Evolutionary conservation across 345 rosid genomes (phyloP).

Genomic region (Kandelia obovata): DNA sequence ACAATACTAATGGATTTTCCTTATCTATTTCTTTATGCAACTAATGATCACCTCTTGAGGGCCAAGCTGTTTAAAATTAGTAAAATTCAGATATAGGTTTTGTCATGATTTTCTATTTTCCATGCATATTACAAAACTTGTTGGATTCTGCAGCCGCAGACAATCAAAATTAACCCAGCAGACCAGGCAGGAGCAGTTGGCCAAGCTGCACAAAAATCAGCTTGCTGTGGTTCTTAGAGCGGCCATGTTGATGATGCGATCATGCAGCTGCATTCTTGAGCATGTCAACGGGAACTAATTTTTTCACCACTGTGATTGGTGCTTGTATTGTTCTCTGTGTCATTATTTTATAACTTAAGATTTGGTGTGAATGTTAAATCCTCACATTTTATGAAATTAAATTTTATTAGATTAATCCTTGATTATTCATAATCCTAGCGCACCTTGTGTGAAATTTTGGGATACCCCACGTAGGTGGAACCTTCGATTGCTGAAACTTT

Average conservation of each 20-base stretch:
- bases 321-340: conserved; percentile 36
- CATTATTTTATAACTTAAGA: conserved; percentile 31
- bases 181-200: conserved; percentile 36
- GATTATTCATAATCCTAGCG: background rate
- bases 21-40: too few relatives aligned
- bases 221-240: conserved; percentile 55
- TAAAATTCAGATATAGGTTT: background rate
- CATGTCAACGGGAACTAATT: conserved; percentile 35
- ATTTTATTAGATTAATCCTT: conserved; percentile 24
- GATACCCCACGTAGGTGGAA: too few relatives aligned
- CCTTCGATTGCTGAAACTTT: too few relatives aligned
- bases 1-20: too few relatives aligned
- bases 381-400: conserved; percentile 26
- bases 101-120: background rate
- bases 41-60: too few relatives aligned
- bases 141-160: conserved; percentile 43
- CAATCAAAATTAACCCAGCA: conserved; percentile 50
- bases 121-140: background rate
- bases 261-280: conserved; percentile 25
- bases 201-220: conserved; percentile 40
- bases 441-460: too few relatives aligned
- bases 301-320: conserved; percentile 35
- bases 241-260: conserved; percentile 10
- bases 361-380: conserved; percentile 43
- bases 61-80: too few relatives aligned